phyloP scores from a whole-genome alignment of 2,329 filamentous ascomycete genomes.

The Stachybotrys chartarum region DNA sequence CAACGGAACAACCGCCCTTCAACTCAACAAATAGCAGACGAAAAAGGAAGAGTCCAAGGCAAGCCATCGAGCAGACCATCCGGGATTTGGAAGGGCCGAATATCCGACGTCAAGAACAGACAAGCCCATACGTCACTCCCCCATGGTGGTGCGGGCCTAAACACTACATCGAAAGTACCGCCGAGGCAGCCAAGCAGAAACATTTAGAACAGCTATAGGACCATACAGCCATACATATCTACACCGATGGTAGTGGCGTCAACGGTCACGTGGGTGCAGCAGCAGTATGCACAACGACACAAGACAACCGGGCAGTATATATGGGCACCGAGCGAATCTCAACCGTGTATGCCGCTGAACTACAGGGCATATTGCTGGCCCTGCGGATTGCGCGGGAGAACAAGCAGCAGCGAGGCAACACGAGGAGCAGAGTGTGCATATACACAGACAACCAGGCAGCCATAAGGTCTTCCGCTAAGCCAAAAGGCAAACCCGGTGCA shows the following conservation, averaged over 20 bases:
- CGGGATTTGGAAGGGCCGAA: background rate
- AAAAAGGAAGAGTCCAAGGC: background rate
- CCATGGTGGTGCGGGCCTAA: background rate
- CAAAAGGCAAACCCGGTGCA: constrained; percentile 2
- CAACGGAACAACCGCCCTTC: background rate
- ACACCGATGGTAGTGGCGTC: constrained; percentile 3
- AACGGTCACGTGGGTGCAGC: constrained; percentile 2
- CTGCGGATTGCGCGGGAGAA: constrained; percentile 1
- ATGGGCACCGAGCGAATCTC: constrained; percentile 2
- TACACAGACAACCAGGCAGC: constrained; percentile 6
- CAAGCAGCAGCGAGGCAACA: constrained; percentile 1
- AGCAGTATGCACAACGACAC: constrained; percentile 1
- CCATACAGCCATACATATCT: constrained; percentile 1
- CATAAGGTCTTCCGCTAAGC: constrained; percentile 1
- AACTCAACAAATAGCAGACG: background rate
- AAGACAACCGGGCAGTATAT: background rate
- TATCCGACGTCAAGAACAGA: background rate
- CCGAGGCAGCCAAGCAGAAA: background rate
- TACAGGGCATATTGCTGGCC: constrained; percentile 4
- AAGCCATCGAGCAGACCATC: background rate
- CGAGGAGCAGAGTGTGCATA: background rate
- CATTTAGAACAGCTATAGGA: constrained; percentile 1
- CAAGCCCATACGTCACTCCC: background rate
- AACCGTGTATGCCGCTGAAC: constrained; percentile 4
- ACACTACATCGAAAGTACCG: background rate